Conservation (phyloP, 2,329 filamentous ascomycete genomes). For the Pyricularia sp. region DNA sequence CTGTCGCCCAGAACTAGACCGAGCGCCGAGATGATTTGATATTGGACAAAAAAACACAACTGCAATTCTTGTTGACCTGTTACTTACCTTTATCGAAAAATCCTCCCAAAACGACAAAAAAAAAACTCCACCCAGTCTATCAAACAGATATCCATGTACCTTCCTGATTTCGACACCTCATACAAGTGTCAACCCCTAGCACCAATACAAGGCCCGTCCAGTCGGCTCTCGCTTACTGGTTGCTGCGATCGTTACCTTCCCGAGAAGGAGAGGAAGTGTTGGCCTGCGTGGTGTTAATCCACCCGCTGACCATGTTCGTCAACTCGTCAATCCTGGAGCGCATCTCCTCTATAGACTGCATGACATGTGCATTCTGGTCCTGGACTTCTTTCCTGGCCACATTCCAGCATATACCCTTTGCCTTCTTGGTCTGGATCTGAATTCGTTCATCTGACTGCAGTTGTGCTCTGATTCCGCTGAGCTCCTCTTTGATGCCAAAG, state of each 20-base stretch:
- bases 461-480: not conserved
- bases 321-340: not conserved
- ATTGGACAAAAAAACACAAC: not conserved
- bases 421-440: not conserved
- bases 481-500: not conserved
- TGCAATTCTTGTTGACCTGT: not conserved
- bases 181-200: not conserved
- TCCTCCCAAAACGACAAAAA: not conserved
- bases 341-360: not conserved
- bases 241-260: not conserved
- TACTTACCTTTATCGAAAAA: not conserved
- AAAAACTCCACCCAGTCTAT: not conserved
- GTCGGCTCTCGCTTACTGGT: not conserved
- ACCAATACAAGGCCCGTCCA: not conserved
- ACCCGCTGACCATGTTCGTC: not conserved
- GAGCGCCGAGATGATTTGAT: not conserved
- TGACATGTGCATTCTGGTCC: not conserved
- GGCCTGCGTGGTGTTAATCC: not conserved
- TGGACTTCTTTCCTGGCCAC: not conserved
- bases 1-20: not conserved
- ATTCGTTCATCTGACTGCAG: not conserved
- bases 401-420: not conserved
- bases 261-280: not conserved
- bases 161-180: not conserved
- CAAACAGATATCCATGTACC: not conserved